Base-by-base conservation (phyloP, 1,284 basidiomycete genomes). In the Wallemia ichthyophaga region DNA sequence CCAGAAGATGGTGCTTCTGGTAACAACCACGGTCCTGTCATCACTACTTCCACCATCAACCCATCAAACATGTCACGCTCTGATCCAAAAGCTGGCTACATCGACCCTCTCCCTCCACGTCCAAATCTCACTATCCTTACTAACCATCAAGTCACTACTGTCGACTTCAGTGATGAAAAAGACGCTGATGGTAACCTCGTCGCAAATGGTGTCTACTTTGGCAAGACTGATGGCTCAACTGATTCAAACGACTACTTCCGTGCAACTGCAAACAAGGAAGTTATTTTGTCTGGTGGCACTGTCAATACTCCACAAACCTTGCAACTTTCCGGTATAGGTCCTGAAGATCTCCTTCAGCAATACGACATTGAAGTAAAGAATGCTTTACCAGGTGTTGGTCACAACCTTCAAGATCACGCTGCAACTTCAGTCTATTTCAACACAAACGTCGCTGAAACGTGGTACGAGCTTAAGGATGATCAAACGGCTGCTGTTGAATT, bases 391-490 rank as follows among this genome's bases (percentile, higher is more conserved):
- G 80, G 79, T 60, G 83, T 87, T 59, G 83, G 83, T 1, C 77
- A 81, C 68, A 79, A 83, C 69, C 66, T 85, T 55, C 80, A 82
- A 67, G 81, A 85, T 66, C 81, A 83, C 68, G 64, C 81, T 61
- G 74, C 75, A 59, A 25, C 26, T 31, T 9, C 13, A 37, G 24
- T 27, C 21, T 54, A 53, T n/a, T 26, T 28, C n/a, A 27, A n/a
- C 24, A 21, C 59, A 64, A 1, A 63, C 64, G 13, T 61, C 61
- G 13, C 48, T 59, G 33, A 66, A 64, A 62, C 62, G 1, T 67
- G 65, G 32, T 66, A 66, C 58, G 26, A 56, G 5, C 33, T 67
- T 24, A 61, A 61, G 37, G 24, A 68, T 60, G n/a, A 37, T 11
- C 63, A 65, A 1, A 64, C 59, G 58, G 63, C 63, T 0, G 62